Evolutionary conservation across 345 rosid species (phyloP).

Genomic region (Hypericum androsaemum): DNA sequence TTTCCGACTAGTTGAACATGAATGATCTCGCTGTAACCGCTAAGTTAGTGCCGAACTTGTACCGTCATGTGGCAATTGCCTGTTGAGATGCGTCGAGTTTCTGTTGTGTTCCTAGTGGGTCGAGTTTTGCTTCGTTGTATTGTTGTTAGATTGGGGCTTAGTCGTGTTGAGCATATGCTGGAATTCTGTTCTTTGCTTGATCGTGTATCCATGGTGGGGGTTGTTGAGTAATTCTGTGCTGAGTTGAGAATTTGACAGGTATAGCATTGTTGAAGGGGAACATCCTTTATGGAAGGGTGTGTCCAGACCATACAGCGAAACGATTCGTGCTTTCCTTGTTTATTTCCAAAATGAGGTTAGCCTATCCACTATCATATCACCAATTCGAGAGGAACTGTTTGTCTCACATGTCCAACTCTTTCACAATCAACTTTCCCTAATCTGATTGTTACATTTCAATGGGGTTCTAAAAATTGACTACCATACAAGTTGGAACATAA

Average conservation of each 20-base stretch:
- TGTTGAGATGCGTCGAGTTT: not conserved
- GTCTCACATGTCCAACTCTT: not conserved
- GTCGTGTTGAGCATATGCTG: not conserved
- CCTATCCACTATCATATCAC: not conserved
- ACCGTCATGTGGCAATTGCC: not conserved
- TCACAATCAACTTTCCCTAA: not conserved
- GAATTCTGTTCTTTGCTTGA: constrained; percentile 15
- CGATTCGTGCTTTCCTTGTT: constrained; percentile 75
- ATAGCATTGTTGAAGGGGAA: constrained; percentile 57
- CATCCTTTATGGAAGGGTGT: constrained; percentile 78
- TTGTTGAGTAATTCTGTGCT: constrained; percentile 22
- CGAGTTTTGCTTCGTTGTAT: no score
- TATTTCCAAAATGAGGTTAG: constrained; percentile 90
- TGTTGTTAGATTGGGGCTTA: not conserved
- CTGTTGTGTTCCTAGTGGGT: not conserved
- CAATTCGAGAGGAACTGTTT: not conserved
- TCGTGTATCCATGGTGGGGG: constrained; percentile 24
- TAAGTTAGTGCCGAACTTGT: not conserved
- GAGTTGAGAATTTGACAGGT: constrained; percentile 58
- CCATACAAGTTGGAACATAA: no score
- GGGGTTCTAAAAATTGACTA: no score
- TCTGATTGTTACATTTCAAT: no score
- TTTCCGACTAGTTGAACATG: no score
- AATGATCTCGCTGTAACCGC: no score
- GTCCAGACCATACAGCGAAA: constrained; percentile 85